Conservation (phyloP, 768 basidiomycete genomes). For the Omphalotus guepiniiformis region DNA sequence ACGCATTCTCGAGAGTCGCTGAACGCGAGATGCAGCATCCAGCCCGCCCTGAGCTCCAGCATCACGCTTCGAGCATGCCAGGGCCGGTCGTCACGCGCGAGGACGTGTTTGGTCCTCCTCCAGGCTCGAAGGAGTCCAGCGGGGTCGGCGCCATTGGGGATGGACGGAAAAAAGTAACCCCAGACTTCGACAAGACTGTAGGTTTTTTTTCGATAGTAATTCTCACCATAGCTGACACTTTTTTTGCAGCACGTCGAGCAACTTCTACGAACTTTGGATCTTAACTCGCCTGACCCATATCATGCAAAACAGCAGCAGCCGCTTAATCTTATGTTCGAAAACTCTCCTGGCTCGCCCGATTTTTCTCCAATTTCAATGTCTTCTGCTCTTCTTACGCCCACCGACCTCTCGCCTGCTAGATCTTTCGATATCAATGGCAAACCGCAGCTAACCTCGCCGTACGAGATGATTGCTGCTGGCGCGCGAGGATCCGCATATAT, state of each 20-base stretch:
- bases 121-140: slow-evolving; percentile 48
- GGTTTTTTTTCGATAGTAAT: slow-evolving; percentile 22
- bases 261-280: slow-evolving; percentile 72
- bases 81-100: slow-evolving; percentile 40
- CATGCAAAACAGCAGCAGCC: slow-evolving; percentile 35
- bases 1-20: slow-evolving; percentile 52
- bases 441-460: slow-evolving; percentile 41
- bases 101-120: slow-evolving; percentile 63
- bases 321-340: slow-evolving; percentile 39
- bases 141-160: slow-evolving; percentile 81
- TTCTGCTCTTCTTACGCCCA: slow-evolving; percentile 69
- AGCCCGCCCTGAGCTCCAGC: slow-evolving; percentile 21
- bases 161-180: slow-evolving; percentile 61
- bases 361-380: slow-evolving; percentile 70
- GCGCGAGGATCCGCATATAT: slow-evolving; percentile 26
- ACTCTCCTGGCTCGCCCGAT: slow-evolving; percentile 54
- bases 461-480: slow-evolving; percentile 34
- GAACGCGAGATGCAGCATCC: slow-evolving; percentile 34
- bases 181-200: slow-evolving; percentile 50
- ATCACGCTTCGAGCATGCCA: slow-evolving; percentile 17
- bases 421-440: slow-evolving; percentile 47
- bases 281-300: slow-evolving; percentile 67
- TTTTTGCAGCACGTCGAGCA: slow-evolving; percentile 68
- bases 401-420: slow-evolving; percentile 66
- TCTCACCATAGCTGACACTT: slow-evolving; percentile 15